These are phyloP conservation scores for Puccinia horiana DNA, from an alignment of 1,284 basidiomycete species.

Conservation along the genomic window DNA sequence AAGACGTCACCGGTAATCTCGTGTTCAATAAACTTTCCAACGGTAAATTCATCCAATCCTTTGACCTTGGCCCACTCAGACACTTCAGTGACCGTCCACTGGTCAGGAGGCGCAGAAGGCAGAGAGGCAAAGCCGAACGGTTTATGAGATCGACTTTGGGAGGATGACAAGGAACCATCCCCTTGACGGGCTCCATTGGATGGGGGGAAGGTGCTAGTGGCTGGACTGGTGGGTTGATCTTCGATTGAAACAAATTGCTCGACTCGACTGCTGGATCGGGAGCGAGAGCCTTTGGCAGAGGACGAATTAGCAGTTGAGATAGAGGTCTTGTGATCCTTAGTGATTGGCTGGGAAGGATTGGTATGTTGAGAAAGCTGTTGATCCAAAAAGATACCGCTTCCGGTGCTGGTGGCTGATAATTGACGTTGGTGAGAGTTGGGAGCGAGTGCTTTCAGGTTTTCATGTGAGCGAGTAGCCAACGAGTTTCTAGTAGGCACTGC, in stretches of 20 bases:
- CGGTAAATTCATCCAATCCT: constrained; percentile 79
- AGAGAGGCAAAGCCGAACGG: background rate
- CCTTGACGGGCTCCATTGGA: constrained; percentile 26
- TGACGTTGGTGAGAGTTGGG: constrained; percentile 23
- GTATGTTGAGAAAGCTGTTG: constrained; percentile 28
- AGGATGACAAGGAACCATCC: constrained; percentile 27
- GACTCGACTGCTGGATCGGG: constrained; percentile 35
- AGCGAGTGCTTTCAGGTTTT: background rate
- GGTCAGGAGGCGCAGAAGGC: constrained; percentile 62
- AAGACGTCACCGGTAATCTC: constrained; percentile 97
- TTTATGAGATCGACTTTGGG: background rate
- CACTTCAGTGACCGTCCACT: constrained; percentile 88
- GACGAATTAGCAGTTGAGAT: constrained; percentile 41
- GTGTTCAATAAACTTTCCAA: constrained; percentile 89
- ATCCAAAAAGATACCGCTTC: constrained; percentile 48
- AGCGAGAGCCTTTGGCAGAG: constrained; percentile 38
- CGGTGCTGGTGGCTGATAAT: constrained; percentile 29
- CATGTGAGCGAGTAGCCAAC: constrained; percentile 10
- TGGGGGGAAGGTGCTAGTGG: constrained; percentile 45
- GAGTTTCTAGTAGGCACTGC: background rate
- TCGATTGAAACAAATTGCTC: background rate
- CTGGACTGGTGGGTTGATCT: constrained; percentile 41
- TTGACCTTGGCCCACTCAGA: constrained; percentile 81
- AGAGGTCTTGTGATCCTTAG: constrained; percentile 10
- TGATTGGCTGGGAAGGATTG: background rate